phyloP scores from a whole-genome alignment of 345 rosid genomes.

The Populus davidiana region DNA sequence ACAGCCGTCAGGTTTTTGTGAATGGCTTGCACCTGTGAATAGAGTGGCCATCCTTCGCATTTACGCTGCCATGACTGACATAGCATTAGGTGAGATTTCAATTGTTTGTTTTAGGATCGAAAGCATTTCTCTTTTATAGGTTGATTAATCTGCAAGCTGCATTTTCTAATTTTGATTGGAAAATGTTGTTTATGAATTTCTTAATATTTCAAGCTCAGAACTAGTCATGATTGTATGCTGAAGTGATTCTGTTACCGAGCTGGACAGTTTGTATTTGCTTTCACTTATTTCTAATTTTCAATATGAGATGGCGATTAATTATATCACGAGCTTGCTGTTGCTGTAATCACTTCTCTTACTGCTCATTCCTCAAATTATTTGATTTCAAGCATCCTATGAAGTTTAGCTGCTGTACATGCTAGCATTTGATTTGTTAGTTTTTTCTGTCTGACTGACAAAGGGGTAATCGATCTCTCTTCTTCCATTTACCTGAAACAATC shows the following conservation, averaged over 20 bases:
- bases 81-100: constrained; percentile 4
- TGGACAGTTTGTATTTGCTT: neutral
- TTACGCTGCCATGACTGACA: neutral
- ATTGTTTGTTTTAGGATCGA: constrained; percentile 14
- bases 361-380: neutral
- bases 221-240: neutral
- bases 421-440: neutral
- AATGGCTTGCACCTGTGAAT: constrained; percentile 25
- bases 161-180: neutral
- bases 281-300: neutral
- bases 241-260: neutral
- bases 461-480: too few relatives aligned
- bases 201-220: too few relatives aligned
- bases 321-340: neutral
- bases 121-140: neutral
- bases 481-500: too few relatives aligned
- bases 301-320: neutral
- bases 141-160: too few relatives aligned
- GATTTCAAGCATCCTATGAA: neutral
- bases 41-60: neutral
- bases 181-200: neutral
- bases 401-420: neutral
- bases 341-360: neutral
- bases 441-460: too few relatives aligned
- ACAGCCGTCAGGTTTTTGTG: constrained; percentile 27